These are phyloP conservation scores for Lachnellula suecica DNA, from an alignment of 2,329 filamentous ascomycete genomes.

Conservation along the genomic window DNA sequence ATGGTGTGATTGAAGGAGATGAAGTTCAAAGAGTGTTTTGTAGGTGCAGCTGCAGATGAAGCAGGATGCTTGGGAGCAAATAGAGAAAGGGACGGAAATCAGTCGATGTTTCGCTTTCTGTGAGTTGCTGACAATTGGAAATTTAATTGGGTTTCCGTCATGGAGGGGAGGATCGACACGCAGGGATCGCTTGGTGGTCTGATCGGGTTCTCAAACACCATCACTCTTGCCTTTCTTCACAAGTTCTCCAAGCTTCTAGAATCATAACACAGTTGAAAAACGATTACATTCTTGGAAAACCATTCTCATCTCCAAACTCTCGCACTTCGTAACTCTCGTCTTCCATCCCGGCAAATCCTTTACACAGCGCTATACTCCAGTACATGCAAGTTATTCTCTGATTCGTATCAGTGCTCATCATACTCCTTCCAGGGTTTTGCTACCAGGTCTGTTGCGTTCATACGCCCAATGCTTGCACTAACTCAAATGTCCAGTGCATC, in stretches of 20 bases:
- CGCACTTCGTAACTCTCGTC: not conserved
- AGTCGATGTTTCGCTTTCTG: not conserved
- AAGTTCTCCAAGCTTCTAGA: not conserved
- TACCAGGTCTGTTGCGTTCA: not conserved
- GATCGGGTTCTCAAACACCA: not conserved
- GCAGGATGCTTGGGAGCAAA: not conserved
- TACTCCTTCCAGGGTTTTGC: not conserved
- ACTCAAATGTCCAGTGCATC: no score
- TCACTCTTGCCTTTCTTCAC: not conserved
- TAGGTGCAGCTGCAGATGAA: not conserved
- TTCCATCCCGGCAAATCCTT: not conserved
- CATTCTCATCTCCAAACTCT: not conserved
- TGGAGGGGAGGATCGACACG: not conserved
- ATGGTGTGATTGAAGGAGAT: conserved; percentile 31
- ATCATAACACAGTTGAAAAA: not conserved
- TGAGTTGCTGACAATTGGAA: not conserved
- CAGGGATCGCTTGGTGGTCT: conserved; percentile 6
- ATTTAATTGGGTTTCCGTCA: not conserved
- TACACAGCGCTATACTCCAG: not conserved
- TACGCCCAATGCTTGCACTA: not conserved
- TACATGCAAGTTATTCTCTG: not conserved
- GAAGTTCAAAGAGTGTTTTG: not conserved
- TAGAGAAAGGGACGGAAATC: not conserved
- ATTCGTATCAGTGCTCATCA: not conserved
- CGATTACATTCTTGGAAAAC: not conserved